Percentiles rank a stretch among this genome's conserved stretches.
These are phyloP conservation scores for Thelonectria discophora DNA, from an alignment of 2,329 filamentous ascomycete species.

Conservation along the genomic window DNA sequence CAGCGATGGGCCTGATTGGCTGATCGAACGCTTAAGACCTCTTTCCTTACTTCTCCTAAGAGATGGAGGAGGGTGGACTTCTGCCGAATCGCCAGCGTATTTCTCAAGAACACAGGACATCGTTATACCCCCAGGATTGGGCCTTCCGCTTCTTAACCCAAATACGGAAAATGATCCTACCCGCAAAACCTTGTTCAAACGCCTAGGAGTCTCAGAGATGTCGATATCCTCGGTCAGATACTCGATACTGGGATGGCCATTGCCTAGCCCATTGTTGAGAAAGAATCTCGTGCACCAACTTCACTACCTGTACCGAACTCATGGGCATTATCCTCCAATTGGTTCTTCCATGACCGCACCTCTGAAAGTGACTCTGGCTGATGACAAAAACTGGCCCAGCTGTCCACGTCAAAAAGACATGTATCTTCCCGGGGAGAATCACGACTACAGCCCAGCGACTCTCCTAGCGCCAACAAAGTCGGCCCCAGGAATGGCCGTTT, in stretches of 20 bases:
- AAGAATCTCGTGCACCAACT: constrained; percentile 2
- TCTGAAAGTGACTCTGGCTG: no score
- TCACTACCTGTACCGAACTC: constrained; percentile 27
- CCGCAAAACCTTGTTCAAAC: neutral
- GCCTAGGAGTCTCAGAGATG: constrained; percentile 20
- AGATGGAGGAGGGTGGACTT: constrained; percentile 6
- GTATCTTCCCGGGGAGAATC: constrained; percentile 15
- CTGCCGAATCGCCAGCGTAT: neutral
- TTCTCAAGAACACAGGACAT: constrained; percentile 6
- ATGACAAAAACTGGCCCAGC: no score
- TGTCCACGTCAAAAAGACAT: neutral
- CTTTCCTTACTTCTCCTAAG: constrained; percentile 25
- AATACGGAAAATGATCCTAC: constrained; percentile 3
- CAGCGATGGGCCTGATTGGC: neutral
- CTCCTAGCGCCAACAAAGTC: neutral
- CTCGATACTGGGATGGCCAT: neutral
- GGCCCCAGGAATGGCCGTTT: neutral
- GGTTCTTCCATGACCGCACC: no score
- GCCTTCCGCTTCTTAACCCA: constrained; percentile 3
- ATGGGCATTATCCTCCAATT: neutral
- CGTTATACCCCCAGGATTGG: constrained; percentile 7
- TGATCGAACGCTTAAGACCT: neutral
- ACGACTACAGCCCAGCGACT: constrained; percentile 16
- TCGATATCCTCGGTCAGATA: constrained; percentile 6
- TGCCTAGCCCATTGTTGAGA: no score